Base-by-base conservation (phyloP, 768 basidiomycete species). In the Artomyces pyxidatus region DNA sequence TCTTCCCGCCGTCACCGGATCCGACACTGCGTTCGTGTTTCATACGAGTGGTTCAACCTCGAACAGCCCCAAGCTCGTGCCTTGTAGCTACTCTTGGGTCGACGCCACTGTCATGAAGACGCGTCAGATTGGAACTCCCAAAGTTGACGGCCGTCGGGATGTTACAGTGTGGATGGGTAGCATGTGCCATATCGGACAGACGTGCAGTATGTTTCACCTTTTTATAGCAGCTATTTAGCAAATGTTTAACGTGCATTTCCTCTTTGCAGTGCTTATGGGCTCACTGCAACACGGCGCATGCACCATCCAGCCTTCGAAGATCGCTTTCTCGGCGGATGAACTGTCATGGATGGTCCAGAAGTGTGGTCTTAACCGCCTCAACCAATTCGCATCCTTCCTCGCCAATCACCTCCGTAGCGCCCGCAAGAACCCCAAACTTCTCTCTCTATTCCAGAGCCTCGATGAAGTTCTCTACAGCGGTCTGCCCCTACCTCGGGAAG, bases 1-100 rank as follows among this genome's bases (percentile, higher is more conserved):
- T 17, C 65, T 79, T 32, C 63, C 67, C 55, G 42, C 50, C 55
- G 64, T 53, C 40, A 63, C 57, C 47, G 61, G 49, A 45, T 53
- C 68, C 48, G 79, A 82, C 45, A 63, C 69, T 23, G 73, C 74
- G 40, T 80, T 88, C 69, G 69, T 87, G 46, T 88, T 86, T 71
- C 87, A 87, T 63, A 88, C 87, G 9, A 83, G 81, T 50, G 87
- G 87, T 14, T 88, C 85, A 32, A 88, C 87, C 6, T 88, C 85
- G n/a, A 86, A 85, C 42, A 83, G 78, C 58, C 87, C 87, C 0
- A 88, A 87, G 59, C 78, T 88, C 23, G 82, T 89, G 0, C 84
- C 78, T 14, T 82, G 82, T 65, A 83, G 67, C 57, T 79, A 77
- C 56, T 73, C 67, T 25, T 88, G 86, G 87, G 53, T 89, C 25